A percentile compares a stretch with the other conserved stretches of the same genome.
Conservation (phyloP, 345 rosid species). For the Lenwebbia sp. region DNA sequence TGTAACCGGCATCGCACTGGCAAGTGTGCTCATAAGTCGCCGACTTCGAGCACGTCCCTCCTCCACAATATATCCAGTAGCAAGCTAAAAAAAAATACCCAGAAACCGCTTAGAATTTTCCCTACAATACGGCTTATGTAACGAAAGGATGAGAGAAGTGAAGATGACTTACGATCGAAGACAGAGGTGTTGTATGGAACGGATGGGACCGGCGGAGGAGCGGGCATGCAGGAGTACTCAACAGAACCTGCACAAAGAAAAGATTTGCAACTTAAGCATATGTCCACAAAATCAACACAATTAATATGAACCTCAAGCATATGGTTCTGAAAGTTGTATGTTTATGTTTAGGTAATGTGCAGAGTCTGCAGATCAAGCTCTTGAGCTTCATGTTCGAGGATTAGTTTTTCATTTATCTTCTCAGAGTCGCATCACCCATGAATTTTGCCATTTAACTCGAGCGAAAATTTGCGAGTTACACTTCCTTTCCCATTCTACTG, state of each 20-base stretch:
- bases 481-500: neutral
- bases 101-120: neutral
- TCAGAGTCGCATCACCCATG: neutral
- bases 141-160: neutral
- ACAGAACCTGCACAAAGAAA: conserved; percentile 35
- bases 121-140: neutral
- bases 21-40: conserved; percentile 7
- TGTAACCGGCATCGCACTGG: conserved; percentile 20
- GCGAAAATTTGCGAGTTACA: neutral
- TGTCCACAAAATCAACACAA: neutral
- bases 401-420: neutral
- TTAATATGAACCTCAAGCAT: neutral
- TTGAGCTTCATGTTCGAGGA: neutral
- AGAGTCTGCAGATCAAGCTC: neutral
- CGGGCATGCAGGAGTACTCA: conserved; percentile 31
- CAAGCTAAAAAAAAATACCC: conserved; percentile 15
- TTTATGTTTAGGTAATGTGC: neutral
- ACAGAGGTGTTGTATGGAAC: conserved; percentile 25
- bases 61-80: conserved; percentile 35
- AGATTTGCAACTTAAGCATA: neutral
- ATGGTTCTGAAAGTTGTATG: neutral
- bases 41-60: conserved; percentile 20
- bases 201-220: conserved; percentile 33
- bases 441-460: neutral
- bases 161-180: conserved; percentile 36